Evolutionary conservation across 2,329 filamentous ascomycete species (phyloP).

Genomic region (Arthrobotrys pseudoclavata): DNA sequence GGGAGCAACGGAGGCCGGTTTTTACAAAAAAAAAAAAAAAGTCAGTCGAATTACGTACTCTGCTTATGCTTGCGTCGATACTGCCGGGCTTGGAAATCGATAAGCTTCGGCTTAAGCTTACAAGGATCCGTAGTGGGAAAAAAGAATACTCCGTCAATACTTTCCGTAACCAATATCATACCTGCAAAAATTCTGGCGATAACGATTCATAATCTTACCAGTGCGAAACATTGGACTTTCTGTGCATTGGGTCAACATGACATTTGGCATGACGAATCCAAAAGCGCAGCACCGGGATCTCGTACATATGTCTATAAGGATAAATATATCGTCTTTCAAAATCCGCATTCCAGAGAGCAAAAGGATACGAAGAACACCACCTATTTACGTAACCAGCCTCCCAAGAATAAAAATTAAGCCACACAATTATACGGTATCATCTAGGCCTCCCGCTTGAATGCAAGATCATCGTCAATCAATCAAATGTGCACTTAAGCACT

Average conservation of each 20-base stretch:
- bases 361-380: neutral
- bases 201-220: too few relatives aligned
- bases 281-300: neutral
- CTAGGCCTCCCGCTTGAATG: neutral
- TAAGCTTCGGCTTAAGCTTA: neutral
- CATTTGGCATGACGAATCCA: conserved; percentile 16
- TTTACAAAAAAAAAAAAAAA: neutral
- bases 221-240: too few relatives aligned
- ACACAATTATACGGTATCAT: neutral
- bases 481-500: neutral
- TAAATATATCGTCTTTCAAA: conserved; percentile 4
- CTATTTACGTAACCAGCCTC: conserved; percentile 1
- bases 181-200: too few relatives aligned
- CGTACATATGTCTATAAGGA: neutral
- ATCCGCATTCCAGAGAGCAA: neutral
- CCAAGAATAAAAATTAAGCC: neutral
- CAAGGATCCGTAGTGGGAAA: conserved; percentile 3
- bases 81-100: neutral
- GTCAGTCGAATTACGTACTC: conserved; percentile 9
- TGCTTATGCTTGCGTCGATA: conserved; percentile 28
- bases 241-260: too few relatives aligned
- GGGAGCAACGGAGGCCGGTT: conserved; percentile 1
- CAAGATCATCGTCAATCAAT: neutral
- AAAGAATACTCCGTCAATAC: conserved; percentile 19
- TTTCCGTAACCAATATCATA: conserved; percentile 2